Percentiles rank a stretch among this genome's conserved stretches.
These are phyloP conservation scores for Vachellia pachyceras DNA, from an alignment of 306 rosid species.

Conservation along the genomic window DNA sequence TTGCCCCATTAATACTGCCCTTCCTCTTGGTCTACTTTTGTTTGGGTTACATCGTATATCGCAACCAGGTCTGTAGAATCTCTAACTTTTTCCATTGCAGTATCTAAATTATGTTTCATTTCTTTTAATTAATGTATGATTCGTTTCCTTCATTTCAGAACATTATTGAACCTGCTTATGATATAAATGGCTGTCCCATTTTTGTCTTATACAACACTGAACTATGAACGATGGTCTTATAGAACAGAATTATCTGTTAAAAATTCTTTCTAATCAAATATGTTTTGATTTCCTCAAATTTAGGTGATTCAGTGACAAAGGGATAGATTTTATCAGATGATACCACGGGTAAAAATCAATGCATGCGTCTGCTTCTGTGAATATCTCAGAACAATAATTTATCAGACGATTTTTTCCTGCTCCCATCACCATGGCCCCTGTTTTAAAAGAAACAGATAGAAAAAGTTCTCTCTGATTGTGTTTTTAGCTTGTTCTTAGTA, in stretches of 20 bases:
- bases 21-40: conserved; percentile 85
- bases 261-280: conserved; percentile 1
- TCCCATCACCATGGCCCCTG: not conserved
- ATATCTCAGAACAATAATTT: not conserved
- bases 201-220: not conserved
- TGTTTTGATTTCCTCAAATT: not conserved
- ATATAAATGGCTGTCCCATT: not conserved
- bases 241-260: not conserved
- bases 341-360: no score
- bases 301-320: not conserved
- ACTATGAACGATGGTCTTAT: conserved; percentile 9
- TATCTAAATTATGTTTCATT: conserved; percentile 6
- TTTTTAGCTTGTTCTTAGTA: conserved; percentile 14
- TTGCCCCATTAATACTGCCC: conserved; percentile 90
- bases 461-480: not conserved
- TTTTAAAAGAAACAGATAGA: not conserved
- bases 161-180: not conserved
- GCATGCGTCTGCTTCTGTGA: no score
- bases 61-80: conserved; percentile 77
- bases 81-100: not conserved
- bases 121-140: not conserved
- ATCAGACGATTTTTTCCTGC: not conserved
- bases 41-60: conserved; percentile 78
- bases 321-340: not conserved
- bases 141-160: not conserved